Base-by-base conservation (phyloP, 768 basidiomycete genomes). In the Leccinum aurantiacum region DNA sequence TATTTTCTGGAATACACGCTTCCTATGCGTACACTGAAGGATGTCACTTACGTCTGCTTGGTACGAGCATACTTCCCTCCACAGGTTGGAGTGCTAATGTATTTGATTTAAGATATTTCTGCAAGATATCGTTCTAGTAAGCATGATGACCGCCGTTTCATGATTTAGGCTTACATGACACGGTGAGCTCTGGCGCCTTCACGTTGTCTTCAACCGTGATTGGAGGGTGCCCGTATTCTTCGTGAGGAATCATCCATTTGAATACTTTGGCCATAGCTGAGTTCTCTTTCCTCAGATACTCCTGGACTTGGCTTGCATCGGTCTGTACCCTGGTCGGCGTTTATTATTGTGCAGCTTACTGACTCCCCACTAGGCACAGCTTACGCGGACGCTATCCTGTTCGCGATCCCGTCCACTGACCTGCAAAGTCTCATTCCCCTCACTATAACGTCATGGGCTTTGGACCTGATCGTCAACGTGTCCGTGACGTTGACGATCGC, bases 401-500 rank as follows among this genome's bases (percentile, higher is more conserved):
- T 66, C 27, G 52, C 65, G 31, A 57, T 54, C 11, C 65, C 65
- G 4, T 56, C 2, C 37, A 62, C 61, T 29, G 10, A 57, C 35
- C 31, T 66, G 37, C 13, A 6, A 17, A 11, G 14, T 25, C 58
- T 61, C 10, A 35, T 62, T 24, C 51, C 65, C 7, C 51, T 65
- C 8, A 66, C 56, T 14, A 10, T 63, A 46, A 29, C 58, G 3
- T 58, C 57, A 31, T 69, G 69, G 69, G 44, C 61, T 6, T 48
- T 71, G 44, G 69, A 70, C 53, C 37, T 70, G 6, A 41, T 58
- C 17, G 27, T 70, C 25, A 70, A 70, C 11, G 59, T 64, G 17
- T 53, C 44, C 4, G 65, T 68, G 35, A 70, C 69, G 7, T n/a
- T 64, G 46, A 66, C 65, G 11, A 69, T 70, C 19, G 67, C 65